Evolutionary conservation across 805 yeast genomes (phyloP).

Genomic region (Candida oleophila): DNA sequence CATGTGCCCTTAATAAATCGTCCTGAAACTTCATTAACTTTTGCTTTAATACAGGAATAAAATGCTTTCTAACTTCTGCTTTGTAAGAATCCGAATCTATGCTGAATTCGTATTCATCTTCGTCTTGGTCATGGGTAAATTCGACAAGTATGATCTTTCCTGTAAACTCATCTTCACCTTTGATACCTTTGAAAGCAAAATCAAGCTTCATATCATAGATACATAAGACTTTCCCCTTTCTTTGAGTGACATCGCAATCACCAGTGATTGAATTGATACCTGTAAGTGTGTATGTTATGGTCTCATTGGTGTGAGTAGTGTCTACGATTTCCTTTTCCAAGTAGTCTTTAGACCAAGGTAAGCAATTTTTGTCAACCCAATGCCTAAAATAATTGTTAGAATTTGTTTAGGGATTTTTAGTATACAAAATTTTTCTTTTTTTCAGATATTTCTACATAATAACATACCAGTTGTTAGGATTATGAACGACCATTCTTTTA

Average conservation of each 20-base stretch:
- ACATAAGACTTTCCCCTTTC: constrained; percentile 79
- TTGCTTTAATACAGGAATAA: constrained; percentile 51
- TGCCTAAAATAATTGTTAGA: constrained; percentile 40
- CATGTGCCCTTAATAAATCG: constrained; percentile 62
- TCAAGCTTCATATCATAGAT: constrained; percentile 64
- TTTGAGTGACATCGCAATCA: constrained; percentile 80
- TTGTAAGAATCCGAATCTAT: constrained; percentile 38
- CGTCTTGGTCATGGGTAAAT: constrained; percentile 75
- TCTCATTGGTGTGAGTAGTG: constrained; percentile 25
- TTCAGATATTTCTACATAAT: neutral
- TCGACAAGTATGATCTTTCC: constrained; percentile 59
- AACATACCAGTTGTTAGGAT: constrained; percentile 67
- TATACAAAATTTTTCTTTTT: neutral
- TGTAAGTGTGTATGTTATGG: constrained; percentile 27
- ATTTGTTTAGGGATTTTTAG: no score
- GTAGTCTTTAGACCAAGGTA: constrained; percentile 61
- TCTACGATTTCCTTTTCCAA: constrained; percentile 39
- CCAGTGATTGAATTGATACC: constrained; percentile 51
- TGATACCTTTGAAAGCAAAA: constrained; percentile 44
- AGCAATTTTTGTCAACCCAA: constrained; percentile 69
- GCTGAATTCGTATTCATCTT: constrained; percentile 58
- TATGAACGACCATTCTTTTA: constrained; percentile 59
- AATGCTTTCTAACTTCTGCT: constrained; percentile 43
- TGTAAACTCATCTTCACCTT: constrained; percentile 32
- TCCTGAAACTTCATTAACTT: constrained; percentile 59